Conservation (phyloP, 1,284 basidiomycete genomes). For the Xerocomus alliaceus region DNA sequence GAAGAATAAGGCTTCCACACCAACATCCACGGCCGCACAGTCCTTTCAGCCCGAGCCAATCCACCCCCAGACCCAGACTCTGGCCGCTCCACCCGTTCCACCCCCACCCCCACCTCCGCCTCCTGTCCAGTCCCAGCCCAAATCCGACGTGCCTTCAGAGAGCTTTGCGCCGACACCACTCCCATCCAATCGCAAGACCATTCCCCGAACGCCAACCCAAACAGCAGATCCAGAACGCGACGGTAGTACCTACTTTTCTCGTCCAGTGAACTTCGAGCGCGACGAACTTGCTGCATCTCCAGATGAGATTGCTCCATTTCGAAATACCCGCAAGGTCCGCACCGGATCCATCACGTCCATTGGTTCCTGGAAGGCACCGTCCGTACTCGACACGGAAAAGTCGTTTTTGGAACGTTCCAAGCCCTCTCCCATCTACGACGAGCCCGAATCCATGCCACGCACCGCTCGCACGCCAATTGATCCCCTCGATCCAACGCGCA, state of each 20-base stretch:
- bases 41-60: constrained; percentile 12
- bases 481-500: constrained; percentile 31
- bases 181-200: constrained; percentile 17
- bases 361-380: constrained; percentile 38
- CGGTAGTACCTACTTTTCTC: constrained; percentile 20
- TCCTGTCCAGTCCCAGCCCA: constrained; percentile 12
- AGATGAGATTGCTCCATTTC: constrained; percentile 28
- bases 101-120: not conserved
- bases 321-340: constrained; percentile 32
- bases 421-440: constrained; percentile 30
- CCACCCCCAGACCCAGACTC: not conserved
- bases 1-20: constrained; percentile 20
- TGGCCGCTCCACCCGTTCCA: accelerated
- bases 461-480: constrained; percentile 30
- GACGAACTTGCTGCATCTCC: constrained; percentile 27
- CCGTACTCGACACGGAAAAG: constrained; percentile 31
- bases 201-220: constrained; percentile 27
- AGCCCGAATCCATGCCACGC: constrained; percentile 32
- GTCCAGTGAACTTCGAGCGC: constrained; percentile 17
- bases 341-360: constrained; percentile 38
- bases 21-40: not conserved
- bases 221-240: constrained; percentile 32
- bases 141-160: constrained; percentile 18
- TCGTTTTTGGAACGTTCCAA: constrained; percentile 30
- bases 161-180: constrained; percentile 3